phyloP scores from a whole-genome alignment of 345 rosid genomes.

The Lepidium aucheri region DNA sequence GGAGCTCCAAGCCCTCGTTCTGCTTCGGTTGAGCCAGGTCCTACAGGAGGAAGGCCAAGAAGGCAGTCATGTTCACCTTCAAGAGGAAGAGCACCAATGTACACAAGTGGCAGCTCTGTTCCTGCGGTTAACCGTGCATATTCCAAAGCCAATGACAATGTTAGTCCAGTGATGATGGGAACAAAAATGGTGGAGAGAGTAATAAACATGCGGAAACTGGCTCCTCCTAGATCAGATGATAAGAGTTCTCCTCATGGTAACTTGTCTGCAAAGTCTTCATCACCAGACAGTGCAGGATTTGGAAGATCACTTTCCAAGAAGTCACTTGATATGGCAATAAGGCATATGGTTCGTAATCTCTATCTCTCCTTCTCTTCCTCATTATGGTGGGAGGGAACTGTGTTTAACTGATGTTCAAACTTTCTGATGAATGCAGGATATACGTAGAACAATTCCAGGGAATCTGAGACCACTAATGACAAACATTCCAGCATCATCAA shows the following conservation, averaged over 20 bases:
- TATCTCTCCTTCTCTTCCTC: not conserved
- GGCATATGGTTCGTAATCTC: slow-evolving; percentile 82
- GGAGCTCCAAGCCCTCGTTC: slow-evolving; percentile 90
- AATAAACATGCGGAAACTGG: slow-evolving; percentile 83
- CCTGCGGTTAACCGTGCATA: slow-evolving; percentile 67
- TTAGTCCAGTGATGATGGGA: slow-evolving; percentile 83
- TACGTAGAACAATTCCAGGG: slow-evolving; percentile 83
- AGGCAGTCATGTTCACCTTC: slow-evolving; percentile 97
- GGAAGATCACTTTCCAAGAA: slow-evolving; percentile 96
- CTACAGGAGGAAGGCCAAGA: slow-evolving; percentile 57
- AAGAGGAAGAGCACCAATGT: slow-evolving; percentile 66
- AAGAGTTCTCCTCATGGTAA: slow-evolving; percentile 66
- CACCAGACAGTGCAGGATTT: slow-evolving; percentile 87
- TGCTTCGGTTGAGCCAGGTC: slow-evolving; percentile 70
- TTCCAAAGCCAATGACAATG: slow-evolving; percentile 59
- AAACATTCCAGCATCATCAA: slow-evolving; percentile 91
- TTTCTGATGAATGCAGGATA: slow-evolving; percentile 46
- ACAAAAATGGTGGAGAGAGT: slow-evolving; percentile 96
- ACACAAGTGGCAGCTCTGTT: slow-evolving; percentile 84
- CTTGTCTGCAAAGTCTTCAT: slow-evolving; percentile 70
- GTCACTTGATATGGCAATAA: slow-evolving; percentile 94
- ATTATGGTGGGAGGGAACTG: not conserved
- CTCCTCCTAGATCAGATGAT: slow-evolving; percentile 73
- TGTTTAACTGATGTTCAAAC: not conserved
- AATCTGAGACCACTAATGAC: slow-evolving; percentile 87